Base-by-base conservation (phyloP, 768 basidiomycete species). In the Naganishia kalamii region DNA sequence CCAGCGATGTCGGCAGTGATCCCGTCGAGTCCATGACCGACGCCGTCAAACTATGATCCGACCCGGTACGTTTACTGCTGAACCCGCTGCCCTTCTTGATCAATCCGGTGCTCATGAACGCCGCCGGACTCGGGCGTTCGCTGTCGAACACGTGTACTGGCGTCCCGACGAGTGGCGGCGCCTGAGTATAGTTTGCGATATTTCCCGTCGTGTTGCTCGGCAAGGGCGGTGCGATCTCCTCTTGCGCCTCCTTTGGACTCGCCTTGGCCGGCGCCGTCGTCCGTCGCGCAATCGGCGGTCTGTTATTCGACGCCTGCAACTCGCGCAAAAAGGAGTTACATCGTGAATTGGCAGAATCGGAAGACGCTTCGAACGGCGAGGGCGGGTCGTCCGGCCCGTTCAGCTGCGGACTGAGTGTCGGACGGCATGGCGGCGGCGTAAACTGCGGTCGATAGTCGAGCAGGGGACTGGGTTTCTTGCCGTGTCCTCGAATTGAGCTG, bases 41-140 rank as follows among this genome's bases (percentile, higher is more conserved):
- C 5, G 48, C 7, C 27, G 54, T 5, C 23, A 27, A 3, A 25
- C 21, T 29, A 8, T 44, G 25, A n/a, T 50, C 48, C 23, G 46
- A 47, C 1, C 61, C 35, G 46, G 61, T 48, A 25, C 48, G 48
- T 37, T 35, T 62, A 15, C 46, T 49, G 35, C 30, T 49, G 25
- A 49, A 60, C 19, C 60, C 41, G 19, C 59, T 67, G 12, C 60
- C 66, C 66, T 77, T 77, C 74, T 80, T 80, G 60, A 81, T 72
- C 30, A 81, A 70, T 1, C 80, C 80, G 11, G 79, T 79, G 19
- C 75, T 77, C 37, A 77, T 74, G 66, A 81, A 81, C 0, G 79
- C 79, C 1, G 79, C 78, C 13, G 76, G 76, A 62, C 72, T 74
- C 1, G 76, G 76, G 29, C 67, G 71, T 59, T 71, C 67, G 37